Base-by-base conservation (phyloP, 1,139 yeast species). In the Saccharomyces uvarum region DNA sequence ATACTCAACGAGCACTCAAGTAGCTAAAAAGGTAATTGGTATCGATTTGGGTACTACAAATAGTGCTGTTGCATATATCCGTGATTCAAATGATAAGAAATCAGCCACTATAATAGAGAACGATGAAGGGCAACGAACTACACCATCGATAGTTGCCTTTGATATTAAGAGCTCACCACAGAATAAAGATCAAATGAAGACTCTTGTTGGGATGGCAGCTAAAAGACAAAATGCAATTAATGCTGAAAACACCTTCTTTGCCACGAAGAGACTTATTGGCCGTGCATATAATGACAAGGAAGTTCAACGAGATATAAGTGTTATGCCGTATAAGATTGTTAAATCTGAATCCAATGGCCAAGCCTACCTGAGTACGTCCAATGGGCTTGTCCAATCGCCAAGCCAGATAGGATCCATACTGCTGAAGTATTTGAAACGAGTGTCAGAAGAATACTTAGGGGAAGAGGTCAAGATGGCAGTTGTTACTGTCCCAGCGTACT, bases 11-110 rank as follows among this genome's bases (percentile, higher is more conserved):
- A 26, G n/a, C 19, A 6, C 31, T 9, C 48, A 46, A 21, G 16
- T 41, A 28, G 32, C 33, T 50, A 38, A 32, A 31, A 68, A 66
- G 56, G 89, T 86, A 2, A 79, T 86, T 52, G 95, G 95, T 48
- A 85, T 86, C 57, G 95, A 86, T 67, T 70, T 86, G 50, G 95
- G 95, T 13, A 86, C 95, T 4, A 86, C 95, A 13, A 86, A 86
- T 63, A 85, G 91, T 13, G 93, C 93, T 0, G 93, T 85, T 7
- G 93, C 93, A 0, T 68, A 68, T 54, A 65, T 68, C 26, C 56
- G 67, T 49, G 68, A 68, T 52, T 59, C 66, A 3, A 59, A 59
- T 52, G 72, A 83, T 48, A 80, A 83, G 60, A 76, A 78, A 57
- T 79, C 81, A 1, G 70, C 72, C 8, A 58, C 64, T 0, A 84